Evolutionary conservation across 306 rosid genomes (phyloP), one percentile per base, ranked within the genome.

Genomic region (Senna tora): DNA sequence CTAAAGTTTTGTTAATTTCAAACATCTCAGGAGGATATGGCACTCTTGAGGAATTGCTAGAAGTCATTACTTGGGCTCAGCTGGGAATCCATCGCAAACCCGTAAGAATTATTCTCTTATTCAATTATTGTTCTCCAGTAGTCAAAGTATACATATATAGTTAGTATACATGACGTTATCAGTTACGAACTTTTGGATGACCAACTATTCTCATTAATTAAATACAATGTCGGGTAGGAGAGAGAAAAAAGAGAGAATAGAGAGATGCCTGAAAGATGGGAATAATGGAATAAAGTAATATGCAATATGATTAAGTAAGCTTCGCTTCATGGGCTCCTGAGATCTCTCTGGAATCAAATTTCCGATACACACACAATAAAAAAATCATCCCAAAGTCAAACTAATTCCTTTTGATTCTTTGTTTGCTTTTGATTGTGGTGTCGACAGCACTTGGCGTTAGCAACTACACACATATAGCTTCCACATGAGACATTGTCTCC

Each of bases 1-100:
- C 38, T 65, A 42, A 82, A 65, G 54, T 76, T 34, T 56, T 52
- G 47, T 65, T 55, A 7, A 34, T 50, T 71, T 16, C 21, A 5
- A 71, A 61, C 65, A 15, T 61, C 54, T 61, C 54, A 95, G 99
- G 99, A 63, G 99, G 99, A 25, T 95, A 95, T 69, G 99, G 99
- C 54, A 95, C 99, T 6, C 93, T 95, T 45, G 99, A 95, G 76
- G 99, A 95, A 80, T 87, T 95, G 82, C 90, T 95, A 4, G 99
- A 95, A 85, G 96, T 95, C 68, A 95, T 95, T 79, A 95, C 99
- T 32, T 95, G 99, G 99, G 99, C 99, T 78, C 99, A 95, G 80
- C 97, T 95, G 60, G 97, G 99, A 43, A 95, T 95, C 58, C 99
- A 95, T 74, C 87, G 89, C 78, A 95, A 95, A 82, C 99, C 99